Base-by-base conservation (phyloP, 768 basidiomycete genomes). In the Kwoniella sp. region DNA sequence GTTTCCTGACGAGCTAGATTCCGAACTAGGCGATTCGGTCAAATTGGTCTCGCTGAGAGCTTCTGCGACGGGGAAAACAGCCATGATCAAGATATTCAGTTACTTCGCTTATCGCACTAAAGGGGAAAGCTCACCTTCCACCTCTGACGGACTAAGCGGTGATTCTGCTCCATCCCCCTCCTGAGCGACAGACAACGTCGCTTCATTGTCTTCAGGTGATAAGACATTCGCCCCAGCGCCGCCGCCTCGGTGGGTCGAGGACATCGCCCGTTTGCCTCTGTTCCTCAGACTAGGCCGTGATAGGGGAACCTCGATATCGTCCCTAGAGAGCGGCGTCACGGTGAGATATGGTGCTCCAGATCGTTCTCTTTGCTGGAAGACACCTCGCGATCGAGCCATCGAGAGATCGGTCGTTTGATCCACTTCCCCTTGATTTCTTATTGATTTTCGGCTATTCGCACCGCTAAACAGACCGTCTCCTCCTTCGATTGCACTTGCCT, bases 381-480 rank as follows among this genome's bases (percentile, higher is more conserved):
- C 55, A 17, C 58, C 36, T 6, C 44, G n/a, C 21, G 55, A 57
- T 44, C 55, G 57, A 3, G 62, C 55, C 55, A 51, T 44, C 8
- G 62, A 36, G 17, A 57, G 24, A 47, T 64, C 56, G 21, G 21
- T 19, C 1, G 56, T 29, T 1, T 36, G 21, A 36, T 62, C 60
- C 13, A 29, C 19, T n/a, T 52, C 60, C 3, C 51, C 60, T 2
- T 53, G 60, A 15, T 25, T 44, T 29, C 52, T 37, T 8, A 61
- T 46, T 17, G 60, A 61, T 54, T 25, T 1, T 13, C 47, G n/a
- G 19, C 13, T 4, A 15, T 19, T 19, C 40, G 17, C 40, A 44
- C 10, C 40, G 33, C 33, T 33, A 13, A 33, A 33, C 33, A 33
- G 13, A 19, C 8, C 40, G 10, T 44, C 40, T 44, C 10, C 7